Evolutionary conservation across 2,329 filamentous ascomycete genomes (phyloP), one percentile per base, ranked within the genome.

Genomic region (Diaporthe citri): DNA sequence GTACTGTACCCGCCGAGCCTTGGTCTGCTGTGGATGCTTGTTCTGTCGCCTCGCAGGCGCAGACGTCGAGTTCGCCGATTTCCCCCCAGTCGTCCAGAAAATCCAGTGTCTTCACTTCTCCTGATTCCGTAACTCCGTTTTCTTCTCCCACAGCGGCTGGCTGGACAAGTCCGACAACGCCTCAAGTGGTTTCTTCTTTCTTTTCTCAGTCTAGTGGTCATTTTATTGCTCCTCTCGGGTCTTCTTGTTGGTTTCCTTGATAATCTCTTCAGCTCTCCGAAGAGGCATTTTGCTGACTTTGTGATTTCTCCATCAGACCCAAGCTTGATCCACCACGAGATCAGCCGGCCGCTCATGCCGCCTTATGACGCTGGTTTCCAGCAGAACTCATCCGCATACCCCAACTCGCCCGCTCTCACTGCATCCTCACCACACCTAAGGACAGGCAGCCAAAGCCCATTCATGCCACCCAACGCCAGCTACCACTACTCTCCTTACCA

Each of bases 381-480:
- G 71, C 86, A 86, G 60, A 83, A 83, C 71, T 84, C 86, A 75
- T 83, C 83, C 9, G 77, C 78, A 22, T 91, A 88, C 81, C 89
- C 90, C 57, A 86, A 89, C 57, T 94, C 93, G 2, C 93, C 93
- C 5, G 90, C 90, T n/a, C 87, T 90, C 70, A 90, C 91, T 17
- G 88, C 90, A 22, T 88, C 85, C 48, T 76, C 74, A 34, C 88
- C 85, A 39, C 88, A 85, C 84, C 82, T 86, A 79, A 86, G 91
- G 79, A 87, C 86, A 73, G 89, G 87, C 76, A 91, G 89, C 80
- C 87, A 90, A 20, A 94, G 93, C n/a, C 93, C 93, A 4, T 93
- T 92, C 80, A 87, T 93, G 76, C 74, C 74, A 73, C 67, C 76
- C 5, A 73, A 75, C 69, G 76, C 74, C 66, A 78, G 79, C 56